A percentile compares a stretch with the other conserved stretches of the same genome.
These are phyloP conservation scores for Fusarium succisae DNA, from an alignment of 2,329 filamentous ascomycete species.

Conservation along the genomic window DNA sequence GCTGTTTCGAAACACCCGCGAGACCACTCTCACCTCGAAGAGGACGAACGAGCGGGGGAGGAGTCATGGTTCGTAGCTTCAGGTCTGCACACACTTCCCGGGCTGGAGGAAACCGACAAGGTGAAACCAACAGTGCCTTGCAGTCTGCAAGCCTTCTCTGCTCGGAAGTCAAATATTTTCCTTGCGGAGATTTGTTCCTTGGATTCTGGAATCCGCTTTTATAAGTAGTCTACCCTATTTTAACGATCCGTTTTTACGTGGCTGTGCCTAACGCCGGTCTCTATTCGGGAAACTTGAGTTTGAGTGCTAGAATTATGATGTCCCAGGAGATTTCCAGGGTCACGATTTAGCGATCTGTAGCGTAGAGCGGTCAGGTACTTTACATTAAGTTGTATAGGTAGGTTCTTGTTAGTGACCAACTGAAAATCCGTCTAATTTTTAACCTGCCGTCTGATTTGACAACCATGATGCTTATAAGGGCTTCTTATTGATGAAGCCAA, in stretches of 20 bases:
- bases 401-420: neutral
- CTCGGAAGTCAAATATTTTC: no score
- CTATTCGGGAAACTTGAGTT: no score
- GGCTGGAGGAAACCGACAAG: no score
- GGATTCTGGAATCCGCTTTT: rapidly evolving
- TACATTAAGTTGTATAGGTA: no score
- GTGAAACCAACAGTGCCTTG: neutral
- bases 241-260: no score
- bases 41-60: neutral
- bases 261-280: rapidly evolving
- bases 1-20: neutral
- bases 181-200: no score
- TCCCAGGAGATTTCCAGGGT: neutral
- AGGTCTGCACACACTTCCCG: neutral
- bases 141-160: neutral
- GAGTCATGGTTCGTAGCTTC: neutral
- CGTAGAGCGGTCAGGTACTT: rapidly evolving
- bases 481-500: neutral
- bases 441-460: neutral
- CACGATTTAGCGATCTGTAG: neutral
- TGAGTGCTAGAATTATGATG: neutral
- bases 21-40: no score
- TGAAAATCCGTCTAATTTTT: neutral
- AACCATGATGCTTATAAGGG: no score
- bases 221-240: neutral